Evolutionary conservation across 2,329 filamentous ascomycete species (phyloP), one percentile per base, ranked within the genome.

Genomic region (Orbilia ellipsospora): DNA sequence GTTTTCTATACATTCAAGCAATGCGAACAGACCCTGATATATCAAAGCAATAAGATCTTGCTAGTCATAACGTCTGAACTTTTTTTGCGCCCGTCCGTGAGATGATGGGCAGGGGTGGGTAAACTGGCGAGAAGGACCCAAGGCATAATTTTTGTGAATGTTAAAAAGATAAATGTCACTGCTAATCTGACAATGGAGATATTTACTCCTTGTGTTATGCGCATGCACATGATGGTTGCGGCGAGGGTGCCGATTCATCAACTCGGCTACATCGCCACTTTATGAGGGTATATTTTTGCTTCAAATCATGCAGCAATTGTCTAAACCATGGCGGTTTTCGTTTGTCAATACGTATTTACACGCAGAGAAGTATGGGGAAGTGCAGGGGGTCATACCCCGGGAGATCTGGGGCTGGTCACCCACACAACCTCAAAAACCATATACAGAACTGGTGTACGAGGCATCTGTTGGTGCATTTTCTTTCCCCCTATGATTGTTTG

Each of bases 281-380:
- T 36, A 36, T 36, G 31, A 36, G 31, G 31, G 31, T 36, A 48
- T 48, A 48, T 48, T 18, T 48, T 48, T 48, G 31, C 31, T 36
- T 36, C 31, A 36, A 36, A 36, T 36, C 31, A 36, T 36, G 31
- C 31, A 36, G 31, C 8, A 36, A 6, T 6, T 36, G 31, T 54
- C 12, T 63, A 26, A 20, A 51, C 31, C 50, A 55, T 50, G 50
- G 61, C 36, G 55, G 23, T 26, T 6, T 16, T 36, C 23, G 16
- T 12, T 55, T 16, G 15, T 54, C 8, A 48, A 48, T 48, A 20
- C 13, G 45, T 23, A 55, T 61, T 42, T 61, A 63, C 48, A 57
- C 66, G 56, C 62, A 67, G 40, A 62, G 48, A 67, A 73, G 55
- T 73, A 73, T 73, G 69, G 69, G 69, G 69, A 73, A 66, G 51